Evolutionary conservation across 345 rosid genomes (phyloP), one percentile per base, ranked within the genome.

Genomic region (Aurinia saxatilis): DNA sequence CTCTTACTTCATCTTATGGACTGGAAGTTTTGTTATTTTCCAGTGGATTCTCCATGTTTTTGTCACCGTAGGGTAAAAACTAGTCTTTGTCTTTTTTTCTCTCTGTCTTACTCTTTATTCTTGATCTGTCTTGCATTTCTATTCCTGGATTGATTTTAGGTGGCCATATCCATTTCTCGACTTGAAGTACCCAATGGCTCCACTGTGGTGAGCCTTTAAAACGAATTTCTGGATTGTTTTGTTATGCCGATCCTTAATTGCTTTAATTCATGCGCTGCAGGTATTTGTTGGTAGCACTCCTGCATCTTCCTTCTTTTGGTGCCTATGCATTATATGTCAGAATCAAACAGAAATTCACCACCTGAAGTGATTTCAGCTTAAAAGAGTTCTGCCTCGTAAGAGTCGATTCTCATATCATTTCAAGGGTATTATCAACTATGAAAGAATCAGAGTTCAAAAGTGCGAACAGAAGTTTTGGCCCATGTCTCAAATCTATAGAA

Each of bases 81-180:
- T 16, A 17, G 19, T 23, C 40, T 50, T 15, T 36, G 4, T 29
- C 37, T 37, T 19, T 6, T 18, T 19, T 38, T 40, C 21, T n/a
- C 5, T 16, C 3, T 42, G 15, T 42, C 13, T 60, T 19, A 14
- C 11, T 9, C 37, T 51, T 58, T 7, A 40, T 70, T 69, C 46
- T 37, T 39, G 54, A 48, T 30, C 8, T 31, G 12, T 50, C 54
- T 33, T 44, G 15, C 56, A 1, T 42, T 71, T 46, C 14, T 65
- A 5, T 57, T 41, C 12, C 6, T 49, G 0, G 5, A 57, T 36
- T 57, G 11, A 33, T 34, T 23, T 33, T 73, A 88, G 86, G 80
- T 88, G 92, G 96, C 92, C 92, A 10, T 85, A 82, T 62, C 84
- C 88, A 46, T 88, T 83, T 70, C 84, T 88, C 13, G 80, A 83